phyloP scores from a whole-genome alignment of 345 rosid genomes.

The Syzygium oleosum region DNA sequence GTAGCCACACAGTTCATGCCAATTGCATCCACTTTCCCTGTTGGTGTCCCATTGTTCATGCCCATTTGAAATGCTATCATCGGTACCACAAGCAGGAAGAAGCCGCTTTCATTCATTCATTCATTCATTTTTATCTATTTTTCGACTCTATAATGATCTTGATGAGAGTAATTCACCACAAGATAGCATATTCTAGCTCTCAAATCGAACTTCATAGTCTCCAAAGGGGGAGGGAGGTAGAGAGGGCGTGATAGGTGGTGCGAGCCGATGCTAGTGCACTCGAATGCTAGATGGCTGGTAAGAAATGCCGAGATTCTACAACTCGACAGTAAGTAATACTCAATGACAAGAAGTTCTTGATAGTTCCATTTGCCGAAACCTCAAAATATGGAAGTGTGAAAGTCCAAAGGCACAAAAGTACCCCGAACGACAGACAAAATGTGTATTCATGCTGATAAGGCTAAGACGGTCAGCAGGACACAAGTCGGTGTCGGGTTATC shows the following conservation, averaged over 20 bases:
- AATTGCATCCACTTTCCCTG: not conserved
- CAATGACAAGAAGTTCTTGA: not conserved
- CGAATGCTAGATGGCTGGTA: not conserved
- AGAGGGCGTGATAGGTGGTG: not conserved
- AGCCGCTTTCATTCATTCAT: not conserved
- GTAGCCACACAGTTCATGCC: not conserved
- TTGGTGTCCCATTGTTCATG: not conserved
- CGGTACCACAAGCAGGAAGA: not conserved
- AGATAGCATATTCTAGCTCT: not conserved
- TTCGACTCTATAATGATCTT: not conserved
- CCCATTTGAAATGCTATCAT: not conserved
- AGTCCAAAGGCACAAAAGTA: not conserved
- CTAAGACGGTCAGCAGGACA: too few species aligned
- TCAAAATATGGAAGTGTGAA: not conserved
- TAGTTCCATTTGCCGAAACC: not conserved
- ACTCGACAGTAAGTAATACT: too few species aligned
- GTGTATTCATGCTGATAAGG: not conserved
- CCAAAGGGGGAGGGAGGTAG: not conserved
- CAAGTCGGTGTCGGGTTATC: too few species aligned
- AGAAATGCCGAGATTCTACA: too few species aligned
- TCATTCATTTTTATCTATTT: not conserved
- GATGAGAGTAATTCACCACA: not conserved
- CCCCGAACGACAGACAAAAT: not conserved
- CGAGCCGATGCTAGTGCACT: not conserved
- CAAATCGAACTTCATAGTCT: not conserved